Percentiles rank a stretch among this genome's conserved stretches.
These are phyloP conservation scores for Heimioporus sp. DNA, from an alignment of 768 basidiomycete genomes.

Conservation along the genomic window DNA sequence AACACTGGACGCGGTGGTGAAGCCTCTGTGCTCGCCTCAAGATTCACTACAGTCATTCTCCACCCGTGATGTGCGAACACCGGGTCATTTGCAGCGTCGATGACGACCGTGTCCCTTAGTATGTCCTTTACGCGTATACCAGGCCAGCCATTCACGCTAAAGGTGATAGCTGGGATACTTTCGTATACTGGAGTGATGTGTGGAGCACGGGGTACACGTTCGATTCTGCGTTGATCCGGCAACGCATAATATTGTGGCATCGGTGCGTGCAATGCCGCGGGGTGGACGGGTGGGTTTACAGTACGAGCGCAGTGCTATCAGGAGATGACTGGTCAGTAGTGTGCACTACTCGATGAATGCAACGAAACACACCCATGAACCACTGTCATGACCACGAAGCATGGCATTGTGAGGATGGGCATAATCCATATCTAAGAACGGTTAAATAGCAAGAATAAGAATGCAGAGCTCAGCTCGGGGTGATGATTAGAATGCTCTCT, in stretches of 20 bases:
- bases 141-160: slow-evolving; percentile 15
- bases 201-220: slow-evolving; percentile 19
- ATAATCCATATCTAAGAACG: neutral
- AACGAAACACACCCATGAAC: slow-evolving; percentile 1
- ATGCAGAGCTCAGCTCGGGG: slow-evolving; percentile 1
- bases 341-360: neutral
- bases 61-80: slow-evolving; percentile 18
- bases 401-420: neutral
- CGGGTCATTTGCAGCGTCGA: slow-evolving; percentile 19
- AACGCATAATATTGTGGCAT: slow-evolving; percentile 21
- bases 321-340: neutral
- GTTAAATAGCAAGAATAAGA: neutral
- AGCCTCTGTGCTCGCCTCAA: slow-evolving; percentile 15
- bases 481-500: neutral
- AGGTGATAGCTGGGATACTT: slow-evolving; percentile 16
- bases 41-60: slow-evolving; percentile 16
- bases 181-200: slow-evolving; percentile 11
- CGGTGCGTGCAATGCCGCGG: neutral
- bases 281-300: slow-evolving; percentile 20
- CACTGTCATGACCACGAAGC: neutral
- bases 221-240: slow-evolving; percentile 15
- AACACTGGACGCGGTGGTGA: neutral
- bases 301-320: slow-evolving; percentile 12
- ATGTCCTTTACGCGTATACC: slow-evolving; percentile 21
- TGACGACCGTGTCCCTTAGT: neutral